Percentiles rank a stretch among this genome's conserved stretches.
These are phyloP conservation scores for Pseudopyricularia cyperi DNA, from an alignment of 2,329 filamentous ascomycete species.

Conservation along the genomic window DNA sequence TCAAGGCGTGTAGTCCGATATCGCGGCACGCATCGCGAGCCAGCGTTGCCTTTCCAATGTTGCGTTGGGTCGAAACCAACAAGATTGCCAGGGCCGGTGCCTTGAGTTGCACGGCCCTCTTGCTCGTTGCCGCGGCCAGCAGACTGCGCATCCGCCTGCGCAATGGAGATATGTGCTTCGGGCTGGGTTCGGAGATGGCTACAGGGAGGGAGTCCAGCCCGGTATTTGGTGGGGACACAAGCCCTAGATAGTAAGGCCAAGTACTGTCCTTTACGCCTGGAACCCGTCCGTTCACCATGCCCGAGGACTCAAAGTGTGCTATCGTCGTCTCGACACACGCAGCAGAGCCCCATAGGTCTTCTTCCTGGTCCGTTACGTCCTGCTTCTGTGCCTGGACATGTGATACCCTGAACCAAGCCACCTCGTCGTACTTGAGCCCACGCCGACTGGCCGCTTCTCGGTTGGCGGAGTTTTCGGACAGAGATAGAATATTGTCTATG, in stretches of 20 bases:
- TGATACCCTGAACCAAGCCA: constrained; percentile 89
- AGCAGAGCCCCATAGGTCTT: constrained; percentile 72
- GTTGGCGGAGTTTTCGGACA: constrained; percentile 25
- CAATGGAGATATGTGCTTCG: constrained; percentile 40
- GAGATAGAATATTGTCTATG: constrained; percentile 56
- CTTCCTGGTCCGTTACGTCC: constrained; percentile 44
- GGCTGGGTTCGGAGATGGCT: constrained; percentile 28
- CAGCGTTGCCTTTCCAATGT: constrained; percentile 80
- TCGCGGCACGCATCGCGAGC: constrained; percentile 70
- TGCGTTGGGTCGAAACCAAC: constrained; percentile 80
- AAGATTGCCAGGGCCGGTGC: constrained; percentile 83
- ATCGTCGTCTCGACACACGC: constrained; percentile 75
- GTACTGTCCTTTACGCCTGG: constrained; percentile 63
- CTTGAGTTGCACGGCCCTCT: constrained; percentile 71
- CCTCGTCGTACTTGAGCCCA: constrained; percentile 34
- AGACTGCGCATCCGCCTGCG: constrained; percentile 69
- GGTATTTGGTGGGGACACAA: constrained; percentile 48
- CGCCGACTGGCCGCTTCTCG: constrained; percentile 1
- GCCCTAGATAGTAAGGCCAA: constrained; percentile 84
- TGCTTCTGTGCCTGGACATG: constrained; percentile 48
- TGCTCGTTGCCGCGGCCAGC: constrained; percentile 77
- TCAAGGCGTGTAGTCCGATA: constrained; percentile 79
- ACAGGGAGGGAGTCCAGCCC: constrained; percentile 15
- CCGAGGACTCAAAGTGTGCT: constrained; percentile 84
- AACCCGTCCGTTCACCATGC: constrained; percentile 69